These are phyloP conservation scores for Chlorella variabilis DNA, from an alignment of 163 green algal genomes.

Conservation along the genomic window DNA sequence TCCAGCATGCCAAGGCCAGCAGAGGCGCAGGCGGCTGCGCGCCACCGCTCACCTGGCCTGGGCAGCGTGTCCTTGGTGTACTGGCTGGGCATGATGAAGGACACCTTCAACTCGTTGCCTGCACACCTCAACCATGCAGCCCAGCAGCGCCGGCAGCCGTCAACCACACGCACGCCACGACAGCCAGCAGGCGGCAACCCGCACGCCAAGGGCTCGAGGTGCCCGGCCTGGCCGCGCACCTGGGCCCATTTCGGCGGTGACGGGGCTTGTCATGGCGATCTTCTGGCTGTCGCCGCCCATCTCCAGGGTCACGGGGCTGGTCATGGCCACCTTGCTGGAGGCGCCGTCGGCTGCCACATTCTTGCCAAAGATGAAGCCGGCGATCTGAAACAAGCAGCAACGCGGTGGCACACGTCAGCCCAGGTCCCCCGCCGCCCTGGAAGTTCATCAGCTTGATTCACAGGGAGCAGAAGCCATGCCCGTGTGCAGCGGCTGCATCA, in stretches of 20 bases:
- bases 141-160: neutral
- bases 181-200: neutral
- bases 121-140: neutral
- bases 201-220: neutral
- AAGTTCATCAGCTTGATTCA: too few species aligned
- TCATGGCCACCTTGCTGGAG: slow-evolving; percentile 62
- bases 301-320: slow-evolving; percentile 56
- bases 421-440: too few species aligned
- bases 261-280: slow-evolving; percentile 66
- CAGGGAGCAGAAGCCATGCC: too few species aligned
- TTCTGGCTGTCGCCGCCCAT: slow-evolving; percentile 39
- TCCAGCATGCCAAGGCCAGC: too few species aligned
- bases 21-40: too few species aligned
- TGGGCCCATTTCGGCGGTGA: slow-evolving; percentile 46
- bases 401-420: too few species aligned
- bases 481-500: too few species aligned
- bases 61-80: slow-evolving; percentile 65
- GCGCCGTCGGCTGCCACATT: slow-evolving; percentile 34
- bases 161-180: neutral
- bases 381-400: slow-evolving; percentile 37
- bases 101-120: slow-evolving; percentile 32
- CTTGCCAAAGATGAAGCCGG: slow-evolving; percentile 66
- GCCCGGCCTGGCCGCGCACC: neutral
- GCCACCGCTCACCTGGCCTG: slow-evolving; percentile 43
- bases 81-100: slow-evolving; percentile 69